phyloP scores from a whole-genome alignment of 176 grass and related monocot species.

The Cenchrus fungigraminus region DNA sequence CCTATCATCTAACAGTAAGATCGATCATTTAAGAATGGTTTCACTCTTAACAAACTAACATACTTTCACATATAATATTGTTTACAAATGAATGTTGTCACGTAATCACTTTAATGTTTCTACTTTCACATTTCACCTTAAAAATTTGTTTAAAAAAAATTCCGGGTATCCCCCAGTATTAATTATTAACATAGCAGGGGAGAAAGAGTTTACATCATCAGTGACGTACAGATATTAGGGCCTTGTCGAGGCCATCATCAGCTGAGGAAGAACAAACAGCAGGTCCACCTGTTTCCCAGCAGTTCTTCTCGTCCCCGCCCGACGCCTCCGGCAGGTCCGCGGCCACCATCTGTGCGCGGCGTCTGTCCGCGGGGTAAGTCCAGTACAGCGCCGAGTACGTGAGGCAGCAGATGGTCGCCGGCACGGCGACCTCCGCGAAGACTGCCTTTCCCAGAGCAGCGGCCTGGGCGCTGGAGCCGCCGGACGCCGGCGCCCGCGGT shows the following conservation, averaged over 20 bases:
- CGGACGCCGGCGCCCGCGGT: neutral
- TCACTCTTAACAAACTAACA: no score
- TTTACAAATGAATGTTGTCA: no score
- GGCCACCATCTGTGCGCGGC: constrained; percentile 24
- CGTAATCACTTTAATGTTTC: no score
- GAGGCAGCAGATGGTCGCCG: constrained; percentile 36
- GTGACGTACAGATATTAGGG: neutral
- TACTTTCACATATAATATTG: no score
- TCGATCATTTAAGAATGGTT: no score
- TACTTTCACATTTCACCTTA: no score
- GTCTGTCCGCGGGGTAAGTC: constrained; percentile 56
- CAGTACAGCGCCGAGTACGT: constrained; percentile 56
- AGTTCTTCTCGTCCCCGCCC: neutral
- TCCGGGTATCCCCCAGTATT: no score
- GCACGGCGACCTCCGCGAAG: constrained; percentile 55
- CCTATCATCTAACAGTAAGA: no score
- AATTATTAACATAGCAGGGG: no score
- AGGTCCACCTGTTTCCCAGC: neutral
- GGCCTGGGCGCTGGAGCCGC: constrained; percentile 51
- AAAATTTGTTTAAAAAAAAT: no score
- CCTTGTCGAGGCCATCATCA: constrained; percentile 16
- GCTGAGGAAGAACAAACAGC: neutral
- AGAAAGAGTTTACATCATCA: no score
- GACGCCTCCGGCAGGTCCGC: neutral
- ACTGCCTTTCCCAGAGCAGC: constrained; percentile 54